Evolutionary conservation across 1,284 basidiomycete species (phyloP), one percentile per base, ranked within the genome.

Genomic region (Ganoderma boninense): DNA sequence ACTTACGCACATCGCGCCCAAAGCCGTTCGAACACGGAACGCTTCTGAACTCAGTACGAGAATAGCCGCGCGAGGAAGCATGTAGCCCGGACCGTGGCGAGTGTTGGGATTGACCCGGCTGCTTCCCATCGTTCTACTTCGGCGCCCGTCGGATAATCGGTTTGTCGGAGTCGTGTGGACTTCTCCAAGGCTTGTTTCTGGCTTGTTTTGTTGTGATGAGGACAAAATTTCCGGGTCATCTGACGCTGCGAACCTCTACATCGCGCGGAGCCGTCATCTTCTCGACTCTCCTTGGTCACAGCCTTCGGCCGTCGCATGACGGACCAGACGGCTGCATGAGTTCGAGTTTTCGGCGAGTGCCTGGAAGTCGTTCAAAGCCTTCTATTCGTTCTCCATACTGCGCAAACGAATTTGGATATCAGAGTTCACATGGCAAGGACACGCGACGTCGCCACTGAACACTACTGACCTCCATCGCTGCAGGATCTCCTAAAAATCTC

Each of bases 401-500:
- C 59, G n/a, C 63, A 54, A 44, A 62, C 23, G 49, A 57, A 44
- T 20, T 38, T 26, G n/a, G 60, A 68, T 44, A 60, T 56, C 64
- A 42, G 23, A 26, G 42, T 69, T 69, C 72, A 71, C 69, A 71
- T 73, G 72, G n/a, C n/a, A 62, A 64, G 54, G 63, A 44, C 72
- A 73, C 69, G 72, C 49, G 69, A 52, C 56, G 44, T 35, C 44
- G 42, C 43, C 54, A 68, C 56, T 32, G 23, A 59, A 32, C 49
- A 29, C 29, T 35, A 13, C 56, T 23, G 38, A 16, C 56, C 43
- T 44, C 18, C 49, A 26, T 52, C 23, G 13, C 49, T 14, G 49
- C 23, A 52, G 23, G 43, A 61, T 29, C 35, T 42, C 64, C 40
- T 40, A 13, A 18, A 40, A 11, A 60, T 60, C 20, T 60, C 57